A percentile compares a stretch with the other conserved stretches of the same genome.
phyloP scores from a whole-genome alignment of 106 monocot species.

The Hemerocallis citrina region DNA sequence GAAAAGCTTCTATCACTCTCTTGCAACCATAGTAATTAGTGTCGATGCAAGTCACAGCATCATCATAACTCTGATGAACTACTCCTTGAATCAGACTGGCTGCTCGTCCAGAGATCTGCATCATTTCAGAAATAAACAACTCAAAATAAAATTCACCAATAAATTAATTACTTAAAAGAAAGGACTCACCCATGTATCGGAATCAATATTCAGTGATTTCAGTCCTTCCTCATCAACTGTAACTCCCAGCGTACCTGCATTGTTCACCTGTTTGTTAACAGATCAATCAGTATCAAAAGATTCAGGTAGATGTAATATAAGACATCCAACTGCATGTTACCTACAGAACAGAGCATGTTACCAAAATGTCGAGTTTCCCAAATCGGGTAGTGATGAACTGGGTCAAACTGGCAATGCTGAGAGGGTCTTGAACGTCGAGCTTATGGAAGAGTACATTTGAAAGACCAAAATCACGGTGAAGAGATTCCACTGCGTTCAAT shows the following conservation, averaged over 20 bases:
- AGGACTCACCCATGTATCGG: slow-evolving; percentile 29
- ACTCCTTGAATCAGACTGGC: slow-evolving; percentile 27
- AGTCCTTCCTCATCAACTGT: slow-evolving; percentile 24
- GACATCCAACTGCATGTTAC: too few species aligned
- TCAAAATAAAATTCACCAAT: too few species aligned
- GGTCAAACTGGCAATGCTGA: slow-evolving; percentile 14
- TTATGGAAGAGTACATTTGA: slow-evolving; percentile 36
- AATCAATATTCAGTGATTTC: slow-evolving; percentile 33
- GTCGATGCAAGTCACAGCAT: slow-evolving; percentile 41
- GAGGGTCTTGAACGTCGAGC: slow-evolving; percentile 30
- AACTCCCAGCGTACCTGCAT: slow-evolving; percentile 31
- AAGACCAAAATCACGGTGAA: slow-evolving; percentile 5
- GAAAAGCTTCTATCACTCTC: slow-evolving; percentile 58
- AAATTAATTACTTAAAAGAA: too few species aligned
- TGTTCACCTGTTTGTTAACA: slow-evolving; percentile 19
- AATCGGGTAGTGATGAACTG: slow-evolving; percentile 12
- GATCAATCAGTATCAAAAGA: too few species aligned
- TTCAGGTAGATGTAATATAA: too few species aligned
- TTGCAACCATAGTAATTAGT: slow-evolving; percentile 70
- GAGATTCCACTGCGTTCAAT: slow-evolving; percentile 18
- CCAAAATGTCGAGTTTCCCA: slow-evolving; percentile 56
- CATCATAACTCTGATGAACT: slow-evolving; percentile 34
- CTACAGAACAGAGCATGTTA: too few species aligned
- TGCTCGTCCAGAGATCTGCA: slow-evolving; percentile 54
- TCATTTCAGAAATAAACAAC: too few species aligned